These are phyloP conservation scores for Hypoxylon sp. DNA, from an alignment of 2,329 filamentous ascomycete genomes.

Conservation along the genomic window DNA sequence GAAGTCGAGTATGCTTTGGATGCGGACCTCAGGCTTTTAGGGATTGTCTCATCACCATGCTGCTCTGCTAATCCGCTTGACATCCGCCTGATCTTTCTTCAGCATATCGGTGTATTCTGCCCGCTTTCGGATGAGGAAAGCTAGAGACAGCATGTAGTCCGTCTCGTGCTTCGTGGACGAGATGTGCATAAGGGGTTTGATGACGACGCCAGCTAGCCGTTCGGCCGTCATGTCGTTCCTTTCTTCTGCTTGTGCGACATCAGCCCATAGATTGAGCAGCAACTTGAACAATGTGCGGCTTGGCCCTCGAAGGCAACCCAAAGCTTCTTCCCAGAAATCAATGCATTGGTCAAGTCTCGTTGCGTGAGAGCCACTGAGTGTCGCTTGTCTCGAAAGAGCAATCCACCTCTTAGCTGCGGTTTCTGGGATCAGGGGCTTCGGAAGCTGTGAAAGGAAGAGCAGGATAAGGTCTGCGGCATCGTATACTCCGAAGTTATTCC, in stretches of 20 bases:
- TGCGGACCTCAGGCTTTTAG: not conserved
- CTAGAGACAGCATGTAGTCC: constrained; percentile 60
- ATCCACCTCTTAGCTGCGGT: constrained; percentile 59
- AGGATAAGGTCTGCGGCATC: constrained; percentile 61
- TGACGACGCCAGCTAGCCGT: constrained; percentile 57
- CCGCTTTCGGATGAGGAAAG: constrained; percentile 61
- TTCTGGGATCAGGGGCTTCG: constrained; percentile 58
- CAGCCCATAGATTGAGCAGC: constrained; percentile 61
- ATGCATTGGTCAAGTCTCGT: constrained; percentile 60
- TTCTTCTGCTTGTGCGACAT: constrained; percentile 58
- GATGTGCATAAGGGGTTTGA: constrained; percentile 60
- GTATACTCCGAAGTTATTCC: constrained; percentile 57
- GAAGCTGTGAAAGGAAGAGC: constrained; percentile 58
- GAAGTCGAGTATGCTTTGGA: not conserved
- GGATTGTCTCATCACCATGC: constrained; percentile 44
- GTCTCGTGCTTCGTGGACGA: constrained; percentile 55
- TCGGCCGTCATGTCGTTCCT: constrained; percentile 62
- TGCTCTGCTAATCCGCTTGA: constrained; percentile 49
- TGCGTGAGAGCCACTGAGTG: constrained; percentile 53
- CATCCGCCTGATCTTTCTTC: constrained; percentile 51
- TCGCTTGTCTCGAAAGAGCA: constrained; percentile 59
- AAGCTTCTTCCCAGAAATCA: constrained; percentile 64
- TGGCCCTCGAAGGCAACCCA: constrained; percentile 58
- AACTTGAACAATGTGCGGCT: constrained; percentile 59
- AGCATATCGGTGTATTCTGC: constrained; percentile 59